Evolutionary conservation across 73 alveolate species (phyloP).

Genomic region (Tetrahymena malaccensis): DNA sequence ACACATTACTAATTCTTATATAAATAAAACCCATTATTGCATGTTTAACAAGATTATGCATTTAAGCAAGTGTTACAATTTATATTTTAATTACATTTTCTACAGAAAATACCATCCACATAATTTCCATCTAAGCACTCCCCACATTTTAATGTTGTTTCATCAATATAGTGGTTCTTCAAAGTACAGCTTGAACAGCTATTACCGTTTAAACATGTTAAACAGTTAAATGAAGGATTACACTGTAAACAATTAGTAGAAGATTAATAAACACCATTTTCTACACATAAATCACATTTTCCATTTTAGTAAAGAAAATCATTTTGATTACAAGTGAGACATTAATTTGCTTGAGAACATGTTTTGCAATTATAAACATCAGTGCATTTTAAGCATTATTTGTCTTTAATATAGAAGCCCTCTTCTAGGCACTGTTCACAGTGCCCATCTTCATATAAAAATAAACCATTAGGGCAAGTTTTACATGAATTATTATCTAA

Average conservation of each 20-base stretch:
- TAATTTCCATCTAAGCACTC: not conserved
- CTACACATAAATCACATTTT: not conserved
- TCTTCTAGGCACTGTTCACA: not conserved
- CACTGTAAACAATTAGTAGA: not conserved
- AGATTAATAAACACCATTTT: not conserved
- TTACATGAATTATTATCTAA: not conserved
- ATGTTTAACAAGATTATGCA: not conserved
- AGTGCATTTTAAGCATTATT: not conserved
- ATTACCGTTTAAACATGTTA: not conserved
- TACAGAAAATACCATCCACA: not conserved
- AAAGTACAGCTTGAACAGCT: not conserved
- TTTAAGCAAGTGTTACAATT: not conserved
- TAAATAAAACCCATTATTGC: not conserved
- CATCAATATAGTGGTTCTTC: not conserved
- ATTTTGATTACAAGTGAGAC: not conserved
- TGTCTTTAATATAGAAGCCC: not conserved
- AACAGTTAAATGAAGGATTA: not conserved
- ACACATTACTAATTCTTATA: not conserved
- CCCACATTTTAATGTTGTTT: not conserved
- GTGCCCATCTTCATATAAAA: not conserved
- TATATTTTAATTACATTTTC: not conserved
- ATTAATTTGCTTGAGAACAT: not conserved
- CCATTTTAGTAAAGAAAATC: not conserved
- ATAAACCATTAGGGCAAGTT: not conserved
- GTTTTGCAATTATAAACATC: not conserved